Evolutionary conservation across 116 monocot species (phyloP).

Genomic region (Posidonia oceanica): DNA sequence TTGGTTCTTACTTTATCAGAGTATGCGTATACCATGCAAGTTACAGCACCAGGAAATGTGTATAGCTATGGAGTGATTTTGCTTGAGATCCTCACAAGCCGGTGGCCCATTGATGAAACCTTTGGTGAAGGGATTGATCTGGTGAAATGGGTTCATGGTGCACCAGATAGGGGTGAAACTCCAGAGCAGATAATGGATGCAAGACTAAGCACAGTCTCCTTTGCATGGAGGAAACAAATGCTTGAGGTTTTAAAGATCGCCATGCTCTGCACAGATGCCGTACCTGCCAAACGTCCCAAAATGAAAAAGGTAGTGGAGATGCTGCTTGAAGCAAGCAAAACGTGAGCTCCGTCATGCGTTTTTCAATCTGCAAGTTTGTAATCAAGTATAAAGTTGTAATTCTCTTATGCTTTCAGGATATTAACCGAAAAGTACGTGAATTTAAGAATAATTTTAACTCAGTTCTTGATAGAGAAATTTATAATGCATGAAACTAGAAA

Average conservation of each 20-base stretch:
- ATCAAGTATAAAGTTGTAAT: no score
- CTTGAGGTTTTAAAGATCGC: conserved; percentile 64
- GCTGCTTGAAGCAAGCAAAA: conserved; percentile 47
- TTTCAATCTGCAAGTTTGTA: no score
- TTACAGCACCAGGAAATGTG: conserved; percentile 73
- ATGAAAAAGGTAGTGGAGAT: conserved; percentile 89
- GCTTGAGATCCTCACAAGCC: conserved; percentile 62
- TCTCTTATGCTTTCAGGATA: no score
- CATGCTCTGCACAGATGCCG: conserved; percentile 62
- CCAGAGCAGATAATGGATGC: conserved; percentile 90
- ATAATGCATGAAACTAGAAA: no score
- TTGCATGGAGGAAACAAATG: conserved; percentile 86
- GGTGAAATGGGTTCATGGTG: conserved; percentile 73
- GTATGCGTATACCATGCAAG: conserved; percentile 98
- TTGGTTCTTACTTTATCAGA: conserved; percentile 22
- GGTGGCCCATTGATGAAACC: conserved; percentile 47
- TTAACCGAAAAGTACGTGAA: no score
- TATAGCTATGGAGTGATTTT: conserved; percentile 81
- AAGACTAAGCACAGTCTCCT: conserved; percentile 69
- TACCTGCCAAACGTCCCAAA: conserved; percentile 57
- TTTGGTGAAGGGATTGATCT: conserved; percentile 82
- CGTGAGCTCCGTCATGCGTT: not conserved
- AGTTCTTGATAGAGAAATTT: no score
- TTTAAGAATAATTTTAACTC: no score
- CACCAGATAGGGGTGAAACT: conserved; percentile 46